Conservation (phyloP, 495 filamentous ascomycete genomes). For the Xylaria telfairii region DNA sequence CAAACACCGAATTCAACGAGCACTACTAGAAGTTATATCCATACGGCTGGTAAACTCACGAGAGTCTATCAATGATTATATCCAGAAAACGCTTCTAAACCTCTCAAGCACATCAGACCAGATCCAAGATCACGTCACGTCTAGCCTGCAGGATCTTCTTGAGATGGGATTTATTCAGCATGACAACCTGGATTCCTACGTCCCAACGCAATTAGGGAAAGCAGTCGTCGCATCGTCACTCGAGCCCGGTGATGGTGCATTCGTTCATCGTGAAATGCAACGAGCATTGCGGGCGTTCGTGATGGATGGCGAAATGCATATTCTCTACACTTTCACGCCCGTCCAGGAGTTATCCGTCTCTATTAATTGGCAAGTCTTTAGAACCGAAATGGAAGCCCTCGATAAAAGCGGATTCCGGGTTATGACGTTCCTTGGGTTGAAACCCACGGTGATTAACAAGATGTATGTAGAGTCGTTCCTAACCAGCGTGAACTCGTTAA, state of each 20-base stretch:
- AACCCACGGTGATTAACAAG: constrained; percentile 70
- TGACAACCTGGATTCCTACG: constrained; percentile 57
- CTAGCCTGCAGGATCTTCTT: constrained; percentile 60
- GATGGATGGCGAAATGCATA: constrained; percentile 85
- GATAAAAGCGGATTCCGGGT: constrained; percentile 76
- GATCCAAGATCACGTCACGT: constrained; percentile 60
- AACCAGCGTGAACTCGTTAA: not conserved
- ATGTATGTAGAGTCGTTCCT: constrained; percentile 56
- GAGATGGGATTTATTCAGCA: constrained; percentile 62
- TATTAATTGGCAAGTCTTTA: constrained; percentile 77
- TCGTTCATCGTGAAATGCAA: constrained; percentile 72
- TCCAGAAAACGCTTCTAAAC: constrained; percentile 71
- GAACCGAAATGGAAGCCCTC: constrained; percentile 70
- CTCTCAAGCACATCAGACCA: constrained; percentile 50
- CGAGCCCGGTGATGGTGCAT: constrained; percentile 77
- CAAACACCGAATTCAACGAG: constrained; percentile 71
- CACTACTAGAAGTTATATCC: constrained; percentile 76
- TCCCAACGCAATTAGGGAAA: constrained; percentile 69
- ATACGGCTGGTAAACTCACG: constrained; percentile 72
- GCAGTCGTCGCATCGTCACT: constrained; percentile 77
- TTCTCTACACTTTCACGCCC: constrained; percentile 82
- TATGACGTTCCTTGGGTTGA: constrained; percentile 71
- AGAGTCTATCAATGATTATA: constrained; percentile 73
- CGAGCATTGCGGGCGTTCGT: constrained; percentile 76
- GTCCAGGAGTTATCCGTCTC: constrained; percentile 60